These are phyloP conservation scores for Canariomyces notabilis DNA, from an alignment of 2,329 filamentous ascomycete species.

Conservation along the genomic window DNA sequence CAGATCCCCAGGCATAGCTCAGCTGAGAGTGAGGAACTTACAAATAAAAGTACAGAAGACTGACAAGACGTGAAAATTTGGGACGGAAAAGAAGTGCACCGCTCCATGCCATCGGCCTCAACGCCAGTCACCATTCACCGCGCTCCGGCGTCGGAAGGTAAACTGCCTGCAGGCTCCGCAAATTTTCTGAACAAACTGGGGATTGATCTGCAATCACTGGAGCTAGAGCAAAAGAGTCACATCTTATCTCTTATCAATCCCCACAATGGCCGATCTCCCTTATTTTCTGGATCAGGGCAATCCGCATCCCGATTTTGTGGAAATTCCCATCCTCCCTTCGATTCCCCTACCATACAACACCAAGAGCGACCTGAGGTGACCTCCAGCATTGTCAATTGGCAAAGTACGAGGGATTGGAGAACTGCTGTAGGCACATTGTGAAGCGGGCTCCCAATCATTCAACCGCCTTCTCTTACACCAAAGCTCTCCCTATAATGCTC, in stretches of 20 bases:
- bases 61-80: no score
- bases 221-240: constrained; percentile 17
- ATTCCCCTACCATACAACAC: constrained; percentile 7
- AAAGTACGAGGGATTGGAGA: constrained; percentile 18
- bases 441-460: constrained; percentile 10
- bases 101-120: constrained; percentile 1
- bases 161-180: constrained; percentile 4
- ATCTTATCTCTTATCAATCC: constrained; percentile 23
- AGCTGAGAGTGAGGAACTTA: no score
- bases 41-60: no score
- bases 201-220: constrained; percentile 7
- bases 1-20: no score
- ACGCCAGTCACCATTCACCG: not conserved
- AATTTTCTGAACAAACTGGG: constrained; percentile 17
- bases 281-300: constrained; percentile 16
- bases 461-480: constrained; percentile 7
- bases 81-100: no score
- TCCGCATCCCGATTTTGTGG: constrained; percentile 13
- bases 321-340: constrained; percentile 16
- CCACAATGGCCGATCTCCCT: constrained; percentile 17
- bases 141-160: constrained; percentile 18
- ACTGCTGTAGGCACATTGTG: constrained; percentile 12
- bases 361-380: constrained; percentile 14
- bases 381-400: constrained; percentile 21
- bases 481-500: constrained; percentile 24